Percentiles rank a stretch among this genome's conserved stretches.
phyloP scores from a whole-genome alignment of 768 basidiomycete genomes.

The Pilatotrama ljubarskyi region DNA sequence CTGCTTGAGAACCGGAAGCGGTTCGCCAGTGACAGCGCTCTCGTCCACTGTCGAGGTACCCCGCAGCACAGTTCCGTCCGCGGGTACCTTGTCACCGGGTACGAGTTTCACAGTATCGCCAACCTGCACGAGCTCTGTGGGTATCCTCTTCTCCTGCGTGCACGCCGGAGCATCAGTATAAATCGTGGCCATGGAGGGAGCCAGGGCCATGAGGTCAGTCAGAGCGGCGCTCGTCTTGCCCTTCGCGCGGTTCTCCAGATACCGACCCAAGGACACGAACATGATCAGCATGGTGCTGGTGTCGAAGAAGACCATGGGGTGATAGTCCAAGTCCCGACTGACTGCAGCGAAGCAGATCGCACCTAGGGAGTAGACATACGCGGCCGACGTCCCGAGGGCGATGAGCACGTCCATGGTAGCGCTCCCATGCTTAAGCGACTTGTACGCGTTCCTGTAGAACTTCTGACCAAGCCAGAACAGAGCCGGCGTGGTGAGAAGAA shows the following conservation, averaged over 20 bases:
- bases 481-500: constrained; percentile 82
- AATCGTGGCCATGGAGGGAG: constrained; percentile 94
- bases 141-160: constrained; percentile 83
- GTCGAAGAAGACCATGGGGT: constrained; percentile 93
- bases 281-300: constrained; percentile 98
- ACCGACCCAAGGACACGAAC: constrained; percentile 94
- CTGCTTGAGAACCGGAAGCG: constrained; percentile 83
- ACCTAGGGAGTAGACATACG: constrained; percentile 86
- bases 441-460: constrained; percentile 90
- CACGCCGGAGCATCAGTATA: constrained; percentile 84
- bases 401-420: constrained; percentile 99
- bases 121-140: constrained; percentile 93
- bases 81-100: constrained; percentile 95
- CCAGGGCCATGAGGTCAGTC: constrained; percentile 93
- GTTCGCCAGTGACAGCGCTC: constrained; percentile 95
- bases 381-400: constrained; percentile 91
- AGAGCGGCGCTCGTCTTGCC: constrained; percentile 96
- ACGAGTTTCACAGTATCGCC: constrained; percentile 93
- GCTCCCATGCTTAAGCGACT: constrained; percentile 82
- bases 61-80: constrained; percentile 86
- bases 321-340: constrained; percentile 64
- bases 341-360: constrained; percentile 66
- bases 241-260: constrained; percentile 95
- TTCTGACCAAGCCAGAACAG: constrained; percentile 90
- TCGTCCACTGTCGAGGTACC: constrained; percentile 93